A percentile compares a stretch with the other conserved stretches of the same genome.
Evolutionary conservation across 345 rosid species (phyloP).

Genomic region (Raphanus sativus): DNA sequence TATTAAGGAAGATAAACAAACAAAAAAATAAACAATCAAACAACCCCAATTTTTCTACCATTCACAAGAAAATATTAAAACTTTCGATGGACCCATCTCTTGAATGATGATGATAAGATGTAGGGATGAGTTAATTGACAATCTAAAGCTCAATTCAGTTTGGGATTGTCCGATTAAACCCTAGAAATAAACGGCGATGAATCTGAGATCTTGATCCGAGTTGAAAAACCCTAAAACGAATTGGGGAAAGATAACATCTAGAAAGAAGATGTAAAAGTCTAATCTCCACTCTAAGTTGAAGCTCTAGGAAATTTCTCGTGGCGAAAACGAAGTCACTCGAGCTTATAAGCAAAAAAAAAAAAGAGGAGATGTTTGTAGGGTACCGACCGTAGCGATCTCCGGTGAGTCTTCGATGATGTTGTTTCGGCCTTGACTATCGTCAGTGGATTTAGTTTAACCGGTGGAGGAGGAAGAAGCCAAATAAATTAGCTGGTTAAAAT

Average conservation of each 20-base stretch:
- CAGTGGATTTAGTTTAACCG: neutral
- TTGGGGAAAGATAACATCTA: neutral
- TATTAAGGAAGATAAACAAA: slow-evolving; percentile 1
- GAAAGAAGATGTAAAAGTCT: neutral
- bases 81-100: neutral
- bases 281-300: neutral
- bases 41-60: neutral
- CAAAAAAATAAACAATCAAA: neutral
- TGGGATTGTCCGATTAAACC: slow-evolving; percentile 9
- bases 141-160: slow-evolving; percentile 9
- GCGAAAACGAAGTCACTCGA: neutral
- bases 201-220: neutral
- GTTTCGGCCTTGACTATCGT: neutral
- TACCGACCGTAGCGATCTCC: slow-evolving; percentile 29
- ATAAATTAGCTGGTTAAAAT: neutral
- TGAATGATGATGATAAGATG: neutral
- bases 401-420: neutral
- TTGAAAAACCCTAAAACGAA: neutral
- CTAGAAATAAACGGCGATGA: slow-evolving; percentile 9
- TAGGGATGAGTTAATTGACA: neutral
- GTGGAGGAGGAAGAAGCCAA: slow-evolving; percentile 1
- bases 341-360: neutral
- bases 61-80: neutral
- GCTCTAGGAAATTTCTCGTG: neutral
- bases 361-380: neutral